Evolutionary conservation across 805 yeast species (phyloP).

Genomic region (Candida berthetii): DNA sequence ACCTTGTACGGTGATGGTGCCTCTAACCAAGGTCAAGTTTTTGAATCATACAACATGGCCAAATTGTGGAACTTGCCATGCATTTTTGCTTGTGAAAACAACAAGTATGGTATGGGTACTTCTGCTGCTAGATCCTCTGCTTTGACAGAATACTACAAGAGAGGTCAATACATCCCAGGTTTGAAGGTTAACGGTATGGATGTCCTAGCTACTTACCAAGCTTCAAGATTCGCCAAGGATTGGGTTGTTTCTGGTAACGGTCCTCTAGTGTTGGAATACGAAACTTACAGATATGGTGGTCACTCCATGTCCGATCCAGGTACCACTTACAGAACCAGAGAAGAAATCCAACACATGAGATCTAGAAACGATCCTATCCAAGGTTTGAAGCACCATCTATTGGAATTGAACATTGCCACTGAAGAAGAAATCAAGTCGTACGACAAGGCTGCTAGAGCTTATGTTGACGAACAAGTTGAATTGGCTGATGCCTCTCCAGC

Average conservation of each 20-base stretch:
- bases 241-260: slow-evolving; percentile 93
- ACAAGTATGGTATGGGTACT: slow-evolving; percentile 99
- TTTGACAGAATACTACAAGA: slow-evolving; percentile 92
- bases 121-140: slow-evolving; percentile 97
- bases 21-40: slow-evolving; percentile 98
- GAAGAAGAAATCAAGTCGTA: slow-evolving; percentile 93
- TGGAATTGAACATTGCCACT: slow-evolving; percentile 80
- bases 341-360: slow-evolving; percentile 99
- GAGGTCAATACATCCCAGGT: slow-evolving; percentile 99
- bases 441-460: slow-evolving; percentile 94
- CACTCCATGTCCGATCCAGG: slow-evolving; percentile 99
- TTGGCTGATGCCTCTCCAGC: slow-evolving; percentile 91
- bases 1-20: slow-evolving; percentile 99
- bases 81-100: slow-evolving; percentile 95
- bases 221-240: slow-evolving; percentile 94
- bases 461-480: slow-evolving; percentile 91
- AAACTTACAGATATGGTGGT: slow-evolving; percentile 99
- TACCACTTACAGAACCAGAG: slow-evolving; percentile 99
- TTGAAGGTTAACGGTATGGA: slow-evolving; percentile 99
- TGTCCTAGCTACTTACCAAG: slow-evolving; percentile 90
- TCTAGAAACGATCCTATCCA: slow-evolving; percentile 97
- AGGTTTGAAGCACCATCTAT: slow-evolving; percentile 81
- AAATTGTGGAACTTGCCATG: slow-evolving; percentile 96
- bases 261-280: slow-evolving; percentile 93
- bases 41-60: slow-evolving; percentile 98